Evolutionary conservation across 2,329 filamentous ascomycete species (phyloP).

Genomic region (Stemphylium vesicarium): DNA sequence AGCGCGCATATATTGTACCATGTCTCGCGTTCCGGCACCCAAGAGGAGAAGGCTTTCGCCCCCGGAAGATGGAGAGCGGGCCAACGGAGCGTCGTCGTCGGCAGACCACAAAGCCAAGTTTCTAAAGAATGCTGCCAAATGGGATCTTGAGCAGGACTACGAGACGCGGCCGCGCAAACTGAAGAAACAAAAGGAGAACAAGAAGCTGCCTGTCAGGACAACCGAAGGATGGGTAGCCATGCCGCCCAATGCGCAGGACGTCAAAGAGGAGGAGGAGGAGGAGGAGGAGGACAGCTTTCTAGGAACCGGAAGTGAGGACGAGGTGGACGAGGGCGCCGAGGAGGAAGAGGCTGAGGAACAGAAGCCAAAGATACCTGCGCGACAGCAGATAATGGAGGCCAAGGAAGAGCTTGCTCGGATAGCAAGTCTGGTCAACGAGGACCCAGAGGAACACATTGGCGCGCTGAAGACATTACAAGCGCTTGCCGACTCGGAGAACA

Average conservation of each 20-base stretch:
- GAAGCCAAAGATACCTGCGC: slow-evolving; percentile 71
- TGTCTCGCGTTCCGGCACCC: slow-evolving; percentile 45
- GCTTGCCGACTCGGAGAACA: slow-evolving; percentile 72
- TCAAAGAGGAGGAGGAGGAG: slow-evolving; percentile 61
- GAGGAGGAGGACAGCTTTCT: slow-evolving; percentile 74
- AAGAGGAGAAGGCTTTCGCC: slow-evolving; percentile 49
- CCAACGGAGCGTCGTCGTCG: slow-evolving; percentile 18
- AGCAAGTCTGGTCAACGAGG: slow-evolving; percentile 82
- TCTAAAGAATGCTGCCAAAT: slow-evolving; percentile 76
- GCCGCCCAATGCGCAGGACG: slow-evolving; percentile 43
- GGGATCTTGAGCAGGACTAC: slow-evolving; percentile 93
- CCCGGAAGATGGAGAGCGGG: slow-evolving; percentile 34
- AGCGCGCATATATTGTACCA: slow-evolving; percentile 13
- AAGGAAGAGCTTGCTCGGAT: slow-evolving; percentile 92
- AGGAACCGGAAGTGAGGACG: slow-evolving; percentile 59
- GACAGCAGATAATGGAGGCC: slow-evolving; percentile 81
- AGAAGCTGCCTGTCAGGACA: slow-evolving; percentile 84
- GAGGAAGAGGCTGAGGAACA: slow-evolving; percentile 52
- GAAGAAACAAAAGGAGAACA: slow-evolving; percentile 74
- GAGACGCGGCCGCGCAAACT: slow-evolving; percentile 78
- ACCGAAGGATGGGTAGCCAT: slow-evolving; percentile 75
- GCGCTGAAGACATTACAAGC: slow-evolving; percentile 79
- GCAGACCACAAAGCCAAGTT: slow-evolving; percentile 59
- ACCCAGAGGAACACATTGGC: slow-evolving; percentile 86
- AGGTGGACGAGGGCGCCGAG: slow-evolving; percentile 56